Conservation (phyloP, 306 rosid species). For the Morella rubra region DNA sequence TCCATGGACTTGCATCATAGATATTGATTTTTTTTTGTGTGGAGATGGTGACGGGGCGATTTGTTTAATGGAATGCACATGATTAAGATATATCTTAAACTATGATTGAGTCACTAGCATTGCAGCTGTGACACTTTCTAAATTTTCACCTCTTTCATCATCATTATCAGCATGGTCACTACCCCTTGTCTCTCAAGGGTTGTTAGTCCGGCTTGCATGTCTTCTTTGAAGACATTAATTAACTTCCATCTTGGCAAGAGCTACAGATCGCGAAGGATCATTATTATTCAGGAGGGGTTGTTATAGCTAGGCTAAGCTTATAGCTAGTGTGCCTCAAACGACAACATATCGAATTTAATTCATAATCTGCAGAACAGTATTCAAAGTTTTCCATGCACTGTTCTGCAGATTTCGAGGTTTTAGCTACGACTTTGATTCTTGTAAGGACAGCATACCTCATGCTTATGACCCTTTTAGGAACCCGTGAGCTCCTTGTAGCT, state of each 20-base stretch:
- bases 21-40: conserved; percentile 14
- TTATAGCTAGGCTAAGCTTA: no score
- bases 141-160: conserved; percentile 12
- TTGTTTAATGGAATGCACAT: conserved; percentile 24
- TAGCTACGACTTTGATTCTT: background rate
- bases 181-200: conserved; percentile 22
- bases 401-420: background rate
- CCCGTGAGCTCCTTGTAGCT: conserved; percentile 40
- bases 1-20: conserved; percentile 35
- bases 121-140: conserved; percentile 30
- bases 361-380: no score
- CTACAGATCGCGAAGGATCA: background rate
- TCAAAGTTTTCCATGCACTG: background rate
- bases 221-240: conserved; percentile 35
- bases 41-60: conserved; percentile 25
- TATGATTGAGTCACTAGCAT: conserved; percentile 31
- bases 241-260: background rate
- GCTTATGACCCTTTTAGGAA: background rate
- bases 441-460: background rate
- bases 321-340: no score
- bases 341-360: no score
- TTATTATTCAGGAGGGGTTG: background rate
- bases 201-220: conserved; percentile 4
- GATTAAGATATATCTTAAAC: conserved; percentile 7
- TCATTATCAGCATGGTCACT: conserved; percentile 8